Conservation (phyloP, 495 filamentous ascomycete genomes). For the Talaromyces liani region DNA sequence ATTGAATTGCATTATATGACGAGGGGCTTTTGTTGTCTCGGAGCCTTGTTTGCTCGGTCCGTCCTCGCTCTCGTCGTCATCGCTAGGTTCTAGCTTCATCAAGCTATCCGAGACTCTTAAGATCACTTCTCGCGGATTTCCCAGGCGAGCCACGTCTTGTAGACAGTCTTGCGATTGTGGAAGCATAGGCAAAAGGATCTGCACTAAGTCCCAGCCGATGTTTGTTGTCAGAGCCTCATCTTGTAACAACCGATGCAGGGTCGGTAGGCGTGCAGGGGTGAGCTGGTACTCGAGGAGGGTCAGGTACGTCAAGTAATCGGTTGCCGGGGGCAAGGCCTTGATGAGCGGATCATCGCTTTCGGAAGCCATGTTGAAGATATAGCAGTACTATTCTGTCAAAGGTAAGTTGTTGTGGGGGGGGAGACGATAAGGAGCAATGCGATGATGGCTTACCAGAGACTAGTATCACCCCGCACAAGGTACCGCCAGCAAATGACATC, state of each 20-base stretch:
- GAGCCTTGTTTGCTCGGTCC: constrained; percentile 14
- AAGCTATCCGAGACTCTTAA: constrained; percentile 77
- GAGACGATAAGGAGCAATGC: neutral
- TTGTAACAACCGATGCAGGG: constrained; percentile 71
- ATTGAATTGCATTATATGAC: constrained; percentile 54
- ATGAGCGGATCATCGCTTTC: constrained; percentile 35
- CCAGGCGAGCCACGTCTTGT: constrained; percentile 67
- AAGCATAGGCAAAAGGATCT: constrained; percentile 70
- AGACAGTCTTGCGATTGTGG: constrained; percentile 68
- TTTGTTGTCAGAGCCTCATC: constrained; percentile 77
- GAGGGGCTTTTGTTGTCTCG: constrained; percentile 12
- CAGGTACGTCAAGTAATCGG: constrained; percentile 82
- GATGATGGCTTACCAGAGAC: neutral
- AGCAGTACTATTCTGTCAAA: neutral
- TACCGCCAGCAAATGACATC: neutral
- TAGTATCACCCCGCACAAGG: neutral
- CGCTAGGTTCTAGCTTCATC: constrained; percentile 46
- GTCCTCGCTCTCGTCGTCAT: constrained; percentile 44
- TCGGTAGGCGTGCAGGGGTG: constrained; percentile 64
- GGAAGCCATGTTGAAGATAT: constrained; percentile 18
- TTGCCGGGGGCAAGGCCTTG: constrained; percentile 56
- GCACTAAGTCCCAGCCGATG: constrained; percentile 94
- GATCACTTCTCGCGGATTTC: constrained; percentile 91
- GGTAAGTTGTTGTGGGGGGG: neutral
- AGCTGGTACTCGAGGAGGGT: constrained; percentile 84